Evolutionary conservation across 345 rosid genomes (phyloP), one percentile per base, ranked within the genome.

Genomic region (Populus simonii): DNA sequence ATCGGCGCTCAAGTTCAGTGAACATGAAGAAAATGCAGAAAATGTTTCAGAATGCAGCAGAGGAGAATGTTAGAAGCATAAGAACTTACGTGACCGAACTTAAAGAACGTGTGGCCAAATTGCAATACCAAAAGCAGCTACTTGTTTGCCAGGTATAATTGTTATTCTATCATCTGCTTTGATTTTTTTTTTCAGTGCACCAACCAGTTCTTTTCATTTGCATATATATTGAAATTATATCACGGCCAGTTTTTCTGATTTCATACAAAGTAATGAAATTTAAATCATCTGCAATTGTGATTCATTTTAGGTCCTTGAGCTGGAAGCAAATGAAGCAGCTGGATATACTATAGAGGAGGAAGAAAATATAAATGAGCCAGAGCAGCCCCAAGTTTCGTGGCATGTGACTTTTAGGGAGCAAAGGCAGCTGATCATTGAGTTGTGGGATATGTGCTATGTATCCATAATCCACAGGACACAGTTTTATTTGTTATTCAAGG

Each of bases 121-220:
- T 96, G 82, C 99, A 96, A 85, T 96, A 96, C 85, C 98, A 96
- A 85, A 96, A 96, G 88, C 99, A 96, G 81, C 91, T 96, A n/a
- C 98, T 96, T 79, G 99, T 96, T 86, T 90, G 97, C 83, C 99
- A 95, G 99, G 98, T 93, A 80, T 22, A 49, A 12, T 51, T 6
- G n/a, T 12, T 25, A 18, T 63, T 70, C 63, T 35, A n/a, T 68
- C 23, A 38, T 23, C 25, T 23, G 16, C 67, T 71, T 45, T 25
- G 51, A 73, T 17, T 20, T 68, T 49, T 25, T 67, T 20, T 53
- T 68, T 57, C 41, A 22, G 5, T 23, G 65, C 16, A 59, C 65
- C 65, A n/a, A n/a, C 25, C 29, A 23, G n/a, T 20, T 20, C 29
- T n/a, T 59, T 59, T 59, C 65, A 59, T 59, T 53, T 53, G 8